These are phyloP conservation scores for Cryptosporidium baileyi DNA, from an alignment of 169 alveolate species.

Conservation along the genomic window DNA sequence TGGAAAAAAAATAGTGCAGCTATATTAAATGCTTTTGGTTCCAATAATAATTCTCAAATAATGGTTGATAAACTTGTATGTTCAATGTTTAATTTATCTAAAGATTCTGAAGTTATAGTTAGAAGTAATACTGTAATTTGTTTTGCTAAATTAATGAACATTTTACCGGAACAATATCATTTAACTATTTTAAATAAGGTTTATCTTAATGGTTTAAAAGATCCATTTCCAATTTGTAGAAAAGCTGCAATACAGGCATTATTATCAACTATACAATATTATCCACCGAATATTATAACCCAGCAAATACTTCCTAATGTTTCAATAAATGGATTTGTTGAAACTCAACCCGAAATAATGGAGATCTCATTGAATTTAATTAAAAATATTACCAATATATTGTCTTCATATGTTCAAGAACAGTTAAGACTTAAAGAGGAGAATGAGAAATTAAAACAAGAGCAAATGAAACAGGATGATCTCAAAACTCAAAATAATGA, in stretches of 20 bases:
- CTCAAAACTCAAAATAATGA: not conserved
- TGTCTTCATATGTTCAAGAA: slow-evolving; percentile 5
- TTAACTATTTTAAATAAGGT: slow-evolving; percentile 24
- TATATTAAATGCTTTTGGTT: slow-evolving; percentile 38
- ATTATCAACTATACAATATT: slow-evolving; percentile 12
- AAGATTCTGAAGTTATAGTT: slow-evolving; percentile 45
- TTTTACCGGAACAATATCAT: slow-evolving; percentile 49
- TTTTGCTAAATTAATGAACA: slow-evolving; percentile 35
- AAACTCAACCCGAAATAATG: slow-evolving; percentile 53
- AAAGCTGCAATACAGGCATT: slow-evolving; percentile 61
- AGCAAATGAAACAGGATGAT: not conserved
- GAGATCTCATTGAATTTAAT: slow-evolving; percentile 17
- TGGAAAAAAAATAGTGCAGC: slow-evolving; percentile 67
- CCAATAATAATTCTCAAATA: slow-evolving; percentile 16
- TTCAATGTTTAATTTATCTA: slow-evolving; percentile 49
- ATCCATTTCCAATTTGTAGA: slow-evolving; percentile 63
- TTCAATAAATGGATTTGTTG: slow-evolving; percentile 47
- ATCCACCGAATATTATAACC: slow-evolving; percentile 21
- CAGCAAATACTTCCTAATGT: slow-evolving; percentile 54
- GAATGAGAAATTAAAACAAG: not conserved
- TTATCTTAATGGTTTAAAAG: slow-evolving; percentile 9
- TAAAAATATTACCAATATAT: slow-evolving; percentile 2
- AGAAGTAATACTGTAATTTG: slow-evolving; percentile 66
- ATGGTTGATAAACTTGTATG: slow-evolving; percentile 32
- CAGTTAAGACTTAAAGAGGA: not conserved